phyloP scores from a whole-genome alignment of 257 asterid genomes.

The Orobanche coerulescens region DNA sequence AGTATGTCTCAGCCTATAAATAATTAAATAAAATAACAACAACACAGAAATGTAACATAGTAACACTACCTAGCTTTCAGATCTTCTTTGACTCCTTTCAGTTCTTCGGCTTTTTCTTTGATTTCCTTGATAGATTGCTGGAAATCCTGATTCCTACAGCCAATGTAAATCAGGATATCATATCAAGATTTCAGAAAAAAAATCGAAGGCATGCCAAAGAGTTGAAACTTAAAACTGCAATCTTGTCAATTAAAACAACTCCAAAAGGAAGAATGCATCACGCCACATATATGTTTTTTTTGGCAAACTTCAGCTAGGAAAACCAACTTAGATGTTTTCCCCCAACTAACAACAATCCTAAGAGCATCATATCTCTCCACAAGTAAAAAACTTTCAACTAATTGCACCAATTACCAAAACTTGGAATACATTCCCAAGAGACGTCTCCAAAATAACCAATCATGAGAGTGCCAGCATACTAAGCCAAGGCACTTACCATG shows the following conservation, averaged over 20 bases:
- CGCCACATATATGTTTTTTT: background rate
- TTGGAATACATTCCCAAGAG: too few relatives aligned
- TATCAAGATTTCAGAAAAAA: background rate
- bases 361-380: background rate
- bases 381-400: too few relatives aligned
- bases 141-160: constrained; percentile 57
- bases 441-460: too few relatives aligned
- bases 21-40: constrained; percentile 20
- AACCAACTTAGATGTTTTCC: background rate
- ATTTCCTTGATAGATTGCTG: constrained; percentile 65
- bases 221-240: background rate
- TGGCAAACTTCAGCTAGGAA: background rate
- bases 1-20: constrained; percentile 89
- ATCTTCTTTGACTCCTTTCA: constrained; percentile 69
- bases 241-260: background rate
- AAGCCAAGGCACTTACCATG: too few relatives aligned
- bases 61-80: constrained; percentile 61
- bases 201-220: background rate
- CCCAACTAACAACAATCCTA: too few relatives aligned
- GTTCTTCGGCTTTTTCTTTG: constrained; percentile 67
- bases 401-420: too few relatives aligned
- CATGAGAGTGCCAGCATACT: too few relatives aligned
- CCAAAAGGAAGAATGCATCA: background rate
- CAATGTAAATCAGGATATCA: constrained; percentile 19
- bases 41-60: constrained; percentile 19